phyloP scores from a whole-genome alignment of 352 stramenopile genomes.

The Pythium brassicae region DNA sequence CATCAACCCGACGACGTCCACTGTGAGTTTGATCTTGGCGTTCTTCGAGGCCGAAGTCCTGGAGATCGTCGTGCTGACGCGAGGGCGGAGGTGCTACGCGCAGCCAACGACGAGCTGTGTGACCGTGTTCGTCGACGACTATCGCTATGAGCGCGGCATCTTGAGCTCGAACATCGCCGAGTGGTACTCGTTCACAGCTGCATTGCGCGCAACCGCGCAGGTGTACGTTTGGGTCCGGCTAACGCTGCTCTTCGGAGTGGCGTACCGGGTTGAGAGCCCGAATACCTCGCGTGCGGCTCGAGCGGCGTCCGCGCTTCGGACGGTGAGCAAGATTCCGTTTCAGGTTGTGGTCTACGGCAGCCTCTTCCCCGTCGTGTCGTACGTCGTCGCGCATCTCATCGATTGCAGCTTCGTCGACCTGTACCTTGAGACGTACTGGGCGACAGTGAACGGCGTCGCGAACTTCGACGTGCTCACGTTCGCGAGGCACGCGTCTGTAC shows the following conservation, averaged over 20 bases:
- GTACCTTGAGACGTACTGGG: constrained; percentile 34
- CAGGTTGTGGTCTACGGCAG: constrained; percentile 52
- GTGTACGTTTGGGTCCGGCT: constrained; percentile 48
- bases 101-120: constrained; percentile 2
- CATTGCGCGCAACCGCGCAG: constrained; percentile 28
- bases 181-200: constrained; percentile 24
- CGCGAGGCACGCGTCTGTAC: constrained; percentile 22
- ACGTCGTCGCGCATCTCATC: constrained; percentile 31
- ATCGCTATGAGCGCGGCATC: constrained; percentile 37
- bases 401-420: constrained; percentile 36
- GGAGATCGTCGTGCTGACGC: constrained; percentile 24
- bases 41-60: constrained; percentile 17
- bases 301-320: constrained; percentile 2
- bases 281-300: neutral
- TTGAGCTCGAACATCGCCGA: constrained; percentile 31
- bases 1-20: constrained; percentile 11
- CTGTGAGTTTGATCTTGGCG: constrained; percentile 3
- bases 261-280: constrained; percentile 9
- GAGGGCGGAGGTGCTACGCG: constrained; percentile 9
- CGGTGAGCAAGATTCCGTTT: constrained; percentile 38
- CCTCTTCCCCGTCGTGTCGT: constrained; percentile 30
- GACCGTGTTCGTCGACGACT: constrained; percentile 49
- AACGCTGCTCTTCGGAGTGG: constrained; percentile 22
- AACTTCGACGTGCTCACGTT: constrained; percentile 25
- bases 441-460: constrained; percentile 15